Evolutionary conservation across 2,329 filamentous ascomycete genomes (phyloP).

Genomic region (Xylaria sp.): DNA sequence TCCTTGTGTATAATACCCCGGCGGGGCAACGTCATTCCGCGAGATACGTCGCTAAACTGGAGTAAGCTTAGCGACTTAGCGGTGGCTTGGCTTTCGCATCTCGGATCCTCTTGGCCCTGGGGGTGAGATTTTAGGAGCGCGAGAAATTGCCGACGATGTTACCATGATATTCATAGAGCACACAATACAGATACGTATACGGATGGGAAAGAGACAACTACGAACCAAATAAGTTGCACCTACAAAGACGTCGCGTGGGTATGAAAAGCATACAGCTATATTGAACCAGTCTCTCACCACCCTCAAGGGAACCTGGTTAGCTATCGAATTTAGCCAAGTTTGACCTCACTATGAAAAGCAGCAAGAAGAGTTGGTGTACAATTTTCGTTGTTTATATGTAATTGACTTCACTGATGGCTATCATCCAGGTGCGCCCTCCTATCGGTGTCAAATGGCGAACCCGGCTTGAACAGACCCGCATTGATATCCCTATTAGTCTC

Average conservation of each 20-base stretch:
- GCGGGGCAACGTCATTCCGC: constrained; percentile 20
- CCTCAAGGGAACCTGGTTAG: too few species aligned
- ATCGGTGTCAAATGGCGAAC: background rate
- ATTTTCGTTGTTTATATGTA: background rate
- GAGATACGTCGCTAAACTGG: background rate
- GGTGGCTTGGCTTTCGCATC: background rate
- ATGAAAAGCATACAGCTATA: too few species aligned
- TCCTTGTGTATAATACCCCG: background rate
- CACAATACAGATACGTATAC: too few species aligned
- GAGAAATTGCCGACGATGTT: background rate
- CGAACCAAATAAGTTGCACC: too few species aligned
- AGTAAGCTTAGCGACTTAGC: background rate
- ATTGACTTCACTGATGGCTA: constrained; percentile 17
- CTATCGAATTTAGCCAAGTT: too few species aligned
- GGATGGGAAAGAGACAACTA: too few species aligned
- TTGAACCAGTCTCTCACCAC: too few species aligned
- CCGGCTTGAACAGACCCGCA: background rate
- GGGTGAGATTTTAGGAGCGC: background rate
- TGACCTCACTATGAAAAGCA: too few species aligned
- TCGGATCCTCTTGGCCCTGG: background rate
- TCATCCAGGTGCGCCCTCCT: background rate
- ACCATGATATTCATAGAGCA: background rate
- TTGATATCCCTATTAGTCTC: background rate
- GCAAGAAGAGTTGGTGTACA: too few species aligned
- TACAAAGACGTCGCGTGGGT: too few species aligned